Base-by-base conservation (phyloP, 2,329 filamentous ascomycete genomes). In the Talaromyces sp. region DNA sequence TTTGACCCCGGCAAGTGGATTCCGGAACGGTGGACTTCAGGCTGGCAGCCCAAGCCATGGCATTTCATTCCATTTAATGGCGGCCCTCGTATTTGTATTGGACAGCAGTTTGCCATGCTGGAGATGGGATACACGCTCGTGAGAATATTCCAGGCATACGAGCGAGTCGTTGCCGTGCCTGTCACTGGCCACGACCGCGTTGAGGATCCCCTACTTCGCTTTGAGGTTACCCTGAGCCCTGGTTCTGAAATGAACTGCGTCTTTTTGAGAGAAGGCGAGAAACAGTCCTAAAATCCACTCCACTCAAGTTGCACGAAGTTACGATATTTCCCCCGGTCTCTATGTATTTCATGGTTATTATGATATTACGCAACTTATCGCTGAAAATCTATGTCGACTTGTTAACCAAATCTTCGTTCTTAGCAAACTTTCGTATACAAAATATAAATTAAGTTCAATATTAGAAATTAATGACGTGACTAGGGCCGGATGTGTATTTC, bases 81-180 rank as follows among this genome's bases (percentile, higher is more conserved):
- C 1, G 81, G 81, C 0, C 80, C 81, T 1, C 70, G 81, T 11
- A 82, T 83, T 55, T 85, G 83, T 63, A 81, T 85, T 35, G 83
- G 83, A 1, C 83, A 85, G 71, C 83, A 85, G 62, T 85, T 86
- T 71, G 83, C 83, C 3, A 78, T 81, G 70, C 80, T 83, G 2
- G 83, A 85, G 71, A 84, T 85, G 81, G 80, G 78, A 0, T 85
- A 80, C 58, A 78, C 77, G 0, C 66, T 80, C 19, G 73, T 77
- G 43, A 65, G 77, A 29, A 73, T 80, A 43, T 62, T 80, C 65
- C 77, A 79, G 65, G 69, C 71, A 54, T 79, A 73, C 65, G 71
- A 75, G 63, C 64, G 68, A 38, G 70, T 80, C 59, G 58, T 71
- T 31, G 73, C 72, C 3, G 56, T 74, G 24, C 70, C 71, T 0